Evolutionary conservation across 176 grass and related monocot species (phyloP), one percentile per base, ranked within the genome.

Genomic region (Eragrostis curvula): DNA sequence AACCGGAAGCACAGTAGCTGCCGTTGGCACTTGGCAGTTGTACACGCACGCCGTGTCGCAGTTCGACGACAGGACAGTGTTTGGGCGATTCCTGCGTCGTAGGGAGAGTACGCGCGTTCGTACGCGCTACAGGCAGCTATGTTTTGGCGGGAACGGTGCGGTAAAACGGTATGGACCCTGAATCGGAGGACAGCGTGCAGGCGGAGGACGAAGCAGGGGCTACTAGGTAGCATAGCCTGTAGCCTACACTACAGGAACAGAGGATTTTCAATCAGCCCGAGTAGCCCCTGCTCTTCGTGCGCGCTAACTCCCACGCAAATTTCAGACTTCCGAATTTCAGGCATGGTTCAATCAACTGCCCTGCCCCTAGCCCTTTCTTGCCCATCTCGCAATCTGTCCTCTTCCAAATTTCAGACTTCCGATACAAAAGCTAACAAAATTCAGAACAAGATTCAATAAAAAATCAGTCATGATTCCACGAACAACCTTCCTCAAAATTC

Each of bases 211-310:
- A 60, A 23, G 53, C 56, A 47, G 51, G 42, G 9, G 28, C 5
- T 28, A 6, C 52, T 52, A 25, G 59, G 17, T 36, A 60, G 47
- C 47, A 7, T 55, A 56, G 50, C 29, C 30, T 21, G 28, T 21
- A 81, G 59, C 59, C 58, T 58, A 16, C 16, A 45, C 48, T 46
- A 9, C 41, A 66, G 42, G 47, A 61, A 73, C 68, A 79, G 40
- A 59, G 68, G 48, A 88, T 66, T 79, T 83, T 79, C 86, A 88
- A 88, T 83, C 74, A 79, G 14, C 47, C 55, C 24, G 5, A 62
- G 43, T 78, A 43, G 57, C 15, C 47, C 24, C 44, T 65, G 65
- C 36, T 6, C 80, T 40, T 73, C 30, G 39, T 36, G 58, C 60
- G 63, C 74, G 16, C 74, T 66, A 40, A 79, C 77, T 64, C 15